phyloP scores from a whole-genome alignment of 2,329 filamentous ascomycete species.

The Pseudogymnoascus sp. region DNA sequence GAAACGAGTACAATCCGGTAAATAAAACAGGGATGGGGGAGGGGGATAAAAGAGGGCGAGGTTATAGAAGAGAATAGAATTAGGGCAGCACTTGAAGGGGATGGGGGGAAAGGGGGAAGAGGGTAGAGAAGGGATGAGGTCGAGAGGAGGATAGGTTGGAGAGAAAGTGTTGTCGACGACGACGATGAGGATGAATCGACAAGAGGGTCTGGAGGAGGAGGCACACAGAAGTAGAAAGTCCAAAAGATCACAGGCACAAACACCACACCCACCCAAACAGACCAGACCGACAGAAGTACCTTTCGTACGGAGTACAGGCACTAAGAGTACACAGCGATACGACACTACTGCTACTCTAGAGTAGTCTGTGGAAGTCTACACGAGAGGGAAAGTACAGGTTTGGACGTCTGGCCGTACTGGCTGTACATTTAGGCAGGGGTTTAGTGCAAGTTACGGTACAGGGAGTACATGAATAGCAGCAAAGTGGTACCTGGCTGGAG shows the following conservation, averaged over 20 bases:
- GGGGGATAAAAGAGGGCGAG: conserved; percentile 22
- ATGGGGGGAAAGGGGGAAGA: conserved; percentile 21
- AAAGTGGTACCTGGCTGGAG: neutral
- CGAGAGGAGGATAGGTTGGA: conserved; percentile 22
- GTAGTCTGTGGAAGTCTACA: neutral
- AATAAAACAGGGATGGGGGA: conserved; percentile 17
- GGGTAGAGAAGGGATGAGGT: conserved; percentile 25
- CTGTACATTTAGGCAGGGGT: neutral
- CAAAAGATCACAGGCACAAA: conserved; percentile 5
- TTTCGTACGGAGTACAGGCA: neutral
- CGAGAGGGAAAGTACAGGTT: neutral
- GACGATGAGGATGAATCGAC: conserved; percentile 18
- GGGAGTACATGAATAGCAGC: neutral
- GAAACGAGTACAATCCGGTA: conserved; percentile 13
- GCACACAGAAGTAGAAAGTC: neutral
- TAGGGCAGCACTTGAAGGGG: conserved; percentile 27
- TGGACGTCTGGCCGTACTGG: neutral
- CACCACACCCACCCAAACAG: neutral
- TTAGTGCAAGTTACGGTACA: neutral
- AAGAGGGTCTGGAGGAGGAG: conserved; percentile 6
- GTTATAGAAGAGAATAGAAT: conserved; percentile 26
- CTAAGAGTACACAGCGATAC: neutral
- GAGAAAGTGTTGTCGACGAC: neutral
- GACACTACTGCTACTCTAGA: neutral
- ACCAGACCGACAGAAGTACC: neutral